A percentile compares a stretch with the other conserved stretches of the same genome.
Evolutionary conservation across 2,329 filamentous ascomycete genomes (phyloP).

Genomic region (Botrytis sinoallii): DNA sequence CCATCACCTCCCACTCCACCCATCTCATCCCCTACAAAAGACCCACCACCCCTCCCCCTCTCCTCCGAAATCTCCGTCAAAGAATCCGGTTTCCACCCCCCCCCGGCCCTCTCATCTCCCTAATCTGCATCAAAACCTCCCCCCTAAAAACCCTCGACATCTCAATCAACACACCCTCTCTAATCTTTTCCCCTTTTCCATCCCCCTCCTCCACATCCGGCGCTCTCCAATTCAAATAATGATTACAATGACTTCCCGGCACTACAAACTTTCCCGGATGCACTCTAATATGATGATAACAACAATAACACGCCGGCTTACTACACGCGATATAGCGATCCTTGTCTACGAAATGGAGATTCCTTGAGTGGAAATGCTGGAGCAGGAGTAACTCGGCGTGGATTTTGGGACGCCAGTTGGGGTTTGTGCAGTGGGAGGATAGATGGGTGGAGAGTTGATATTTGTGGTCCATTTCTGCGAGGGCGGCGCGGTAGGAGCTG

Average conservation of each 20-base stretch:
- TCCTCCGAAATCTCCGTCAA: conserved; percentile 19
- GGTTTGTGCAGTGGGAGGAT: conserved; percentile 33
- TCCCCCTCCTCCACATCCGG: conserved; percentile 11
- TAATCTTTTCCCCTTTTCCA: not conserved
- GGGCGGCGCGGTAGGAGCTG: conserved; percentile 92
- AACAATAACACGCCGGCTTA: conserved; percentile 52
- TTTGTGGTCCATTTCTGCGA: conserved; percentile 49
- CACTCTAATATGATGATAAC: conserved; percentile 44
- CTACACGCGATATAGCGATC: conserved; percentile 51
- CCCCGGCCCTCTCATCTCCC: conserved; percentile 11
- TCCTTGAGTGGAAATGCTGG: not conserved
- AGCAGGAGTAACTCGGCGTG: not conserved
- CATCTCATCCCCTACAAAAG: not conserved
- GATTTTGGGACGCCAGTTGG: conserved; percentile 26
- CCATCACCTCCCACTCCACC: not conserved
- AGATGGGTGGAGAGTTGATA: conserved; percentile 26
- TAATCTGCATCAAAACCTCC: conserved; percentile 15
- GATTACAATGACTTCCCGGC: not conserved
- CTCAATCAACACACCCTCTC: conserved; percentile 13
- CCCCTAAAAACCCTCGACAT: not conserved
- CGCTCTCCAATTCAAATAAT: conserved; percentile 41
- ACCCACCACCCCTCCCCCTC: not conserved
- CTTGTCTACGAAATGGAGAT: conserved; percentile 33
- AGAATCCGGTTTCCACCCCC: conserved; percentile 16
- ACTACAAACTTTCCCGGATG: conserved; percentile 39